Percentiles rank a stretch among this genome's conserved stretches.
Conservation (phyloP, 352 stramenopile genomes). For the Plasmopara viticola region DNA sequence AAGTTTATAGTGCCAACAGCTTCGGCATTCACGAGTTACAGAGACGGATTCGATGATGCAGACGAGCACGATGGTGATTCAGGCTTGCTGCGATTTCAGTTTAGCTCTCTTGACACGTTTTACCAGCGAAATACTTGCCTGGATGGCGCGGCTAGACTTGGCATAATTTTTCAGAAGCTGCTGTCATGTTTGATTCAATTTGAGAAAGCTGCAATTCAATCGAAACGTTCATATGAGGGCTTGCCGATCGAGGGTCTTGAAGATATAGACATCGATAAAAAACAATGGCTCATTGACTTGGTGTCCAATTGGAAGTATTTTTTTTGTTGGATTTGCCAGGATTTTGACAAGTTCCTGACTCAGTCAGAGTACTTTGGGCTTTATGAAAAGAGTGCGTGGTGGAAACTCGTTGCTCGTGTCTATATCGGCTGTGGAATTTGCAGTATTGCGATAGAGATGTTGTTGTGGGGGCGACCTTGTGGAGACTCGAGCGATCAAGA, state of each 20-base stretch:
- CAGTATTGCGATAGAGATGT: conserved; percentile 36
- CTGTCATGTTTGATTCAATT: conserved; percentile 44
- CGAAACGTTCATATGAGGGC: conserved; percentile 20
- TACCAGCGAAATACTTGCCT: conserved; percentile 47
- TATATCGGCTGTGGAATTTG: conserved; percentile 47
- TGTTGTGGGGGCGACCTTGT: conserved; percentile 7
- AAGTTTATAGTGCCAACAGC: conserved; percentile 33
- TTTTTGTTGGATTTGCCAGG: conserved; percentile 49
- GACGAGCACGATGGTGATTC: conserved; percentile 25
- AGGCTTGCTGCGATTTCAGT: conserved; percentile 24
- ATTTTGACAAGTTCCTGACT: conserved; percentile 19
- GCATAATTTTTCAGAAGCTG: conserved; percentile 40
- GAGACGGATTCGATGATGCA: conserved; percentile 14
- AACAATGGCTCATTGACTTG: conserved; percentile 36
- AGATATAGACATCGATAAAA: conserved; percentile 22
- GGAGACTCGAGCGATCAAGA: conserved; percentile 2
- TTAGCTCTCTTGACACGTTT: conserved; percentile 35
- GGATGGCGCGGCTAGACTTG: conserved; percentile 34
- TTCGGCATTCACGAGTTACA: conserved; percentile 8
- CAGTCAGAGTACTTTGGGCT: conserved; percentile 5
- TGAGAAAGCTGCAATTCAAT: conserved; percentile 19
- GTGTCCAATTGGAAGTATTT: conserved; percentile 51
- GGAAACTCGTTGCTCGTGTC: conserved; percentile 38
- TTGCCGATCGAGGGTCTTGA: conserved; percentile 14
- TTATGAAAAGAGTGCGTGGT: conserved; percentile 25